Evolutionary conservation across 78 protist species (phyloP).

Genomic region (Isochrysis galbana): DNA sequence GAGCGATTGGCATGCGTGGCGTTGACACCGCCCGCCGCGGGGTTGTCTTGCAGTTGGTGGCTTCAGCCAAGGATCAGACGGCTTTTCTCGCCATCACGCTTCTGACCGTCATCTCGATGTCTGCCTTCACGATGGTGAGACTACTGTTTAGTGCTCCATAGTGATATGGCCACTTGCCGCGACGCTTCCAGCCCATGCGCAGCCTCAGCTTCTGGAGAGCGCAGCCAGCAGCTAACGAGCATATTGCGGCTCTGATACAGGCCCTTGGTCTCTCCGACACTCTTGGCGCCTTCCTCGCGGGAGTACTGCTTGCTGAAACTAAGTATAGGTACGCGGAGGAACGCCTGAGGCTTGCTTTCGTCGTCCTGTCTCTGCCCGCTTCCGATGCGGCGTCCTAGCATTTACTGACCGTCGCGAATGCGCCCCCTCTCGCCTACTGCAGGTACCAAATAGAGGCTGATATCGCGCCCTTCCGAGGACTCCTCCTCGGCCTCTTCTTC

Average conservation of each 20-base stretch:
- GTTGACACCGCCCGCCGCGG: too few relatives aligned
- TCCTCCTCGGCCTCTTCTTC: constrained; percentile 38
- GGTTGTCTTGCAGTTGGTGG: background rate
- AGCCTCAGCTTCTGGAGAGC: too few relatives aligned
- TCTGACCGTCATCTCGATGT: constrained; percentile 4
- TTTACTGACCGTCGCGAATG: too few relatives aligned
- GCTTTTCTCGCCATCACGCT: background rate
- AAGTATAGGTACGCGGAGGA: constrained; percentile 10
- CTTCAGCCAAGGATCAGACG: background rate
- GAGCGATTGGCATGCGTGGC: too few relatives aligned
- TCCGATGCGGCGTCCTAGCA: too few relatives aligned
- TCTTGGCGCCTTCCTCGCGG: constrained; percentile 42
- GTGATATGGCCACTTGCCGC: background rate
- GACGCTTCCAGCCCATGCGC: too few relatives aligned
- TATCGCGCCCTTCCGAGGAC: constrained; percentile 25
- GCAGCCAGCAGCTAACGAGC: background rate
- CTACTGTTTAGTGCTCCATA: background rate
- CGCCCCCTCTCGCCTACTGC: background rate
- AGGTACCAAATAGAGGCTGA: constrained; percentile 41
- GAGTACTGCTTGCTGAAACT: constrained; percentile 15
- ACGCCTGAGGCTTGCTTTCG: too few relatives aligned
- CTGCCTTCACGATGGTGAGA: background rate
- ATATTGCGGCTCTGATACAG: background rate
- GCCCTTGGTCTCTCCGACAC: constrained; percentile 34
- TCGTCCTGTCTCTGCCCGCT: too few relatives aligned